Evolutionary conservation across 345 rosid species (phyloP).

Genomic region (Eucalyptus camaldulensis): DNA sequence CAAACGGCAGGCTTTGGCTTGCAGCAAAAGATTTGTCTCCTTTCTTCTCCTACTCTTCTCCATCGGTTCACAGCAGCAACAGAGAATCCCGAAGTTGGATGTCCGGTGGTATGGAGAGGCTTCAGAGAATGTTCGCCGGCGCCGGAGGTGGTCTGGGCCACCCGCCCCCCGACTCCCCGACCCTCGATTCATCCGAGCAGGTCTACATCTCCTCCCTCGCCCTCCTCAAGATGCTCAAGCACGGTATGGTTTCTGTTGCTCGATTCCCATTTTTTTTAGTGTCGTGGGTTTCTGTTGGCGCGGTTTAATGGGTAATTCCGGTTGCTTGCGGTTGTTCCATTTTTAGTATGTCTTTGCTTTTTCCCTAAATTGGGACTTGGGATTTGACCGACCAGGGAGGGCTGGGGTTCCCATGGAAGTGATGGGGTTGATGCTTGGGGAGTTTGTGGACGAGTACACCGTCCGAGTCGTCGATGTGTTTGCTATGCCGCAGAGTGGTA

Average conservation of each 20-base stretch:
- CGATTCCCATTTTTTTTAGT: no score
- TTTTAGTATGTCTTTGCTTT: neutral
- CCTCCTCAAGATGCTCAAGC: constrained; percentile 95
- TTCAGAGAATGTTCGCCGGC: constrained; percentile 84
- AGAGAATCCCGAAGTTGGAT: neutral
- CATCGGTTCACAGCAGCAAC: neutral
- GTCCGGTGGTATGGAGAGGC: constrained; percentile 57
- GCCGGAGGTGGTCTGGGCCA: constrained; percentile 83
- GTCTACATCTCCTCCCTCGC: constrained; percentile 98
- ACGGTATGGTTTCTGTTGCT: constrained; percentile 20
- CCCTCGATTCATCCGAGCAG: constrained; percentile 93
- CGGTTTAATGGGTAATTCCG: no score
- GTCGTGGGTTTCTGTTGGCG: no score
- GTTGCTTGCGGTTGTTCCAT: no score
- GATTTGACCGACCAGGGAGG: constrained; percentile 39
- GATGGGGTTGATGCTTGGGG: constrained; percentile 99
- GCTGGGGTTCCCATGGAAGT: constrained; percentile 99
- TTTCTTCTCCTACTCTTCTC: neutral
- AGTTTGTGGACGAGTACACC: constrained; percentile 97
- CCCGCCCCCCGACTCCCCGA: constrained; percentile 87
- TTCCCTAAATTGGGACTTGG: neutral
- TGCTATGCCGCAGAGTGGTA: constrained; percentile 99
- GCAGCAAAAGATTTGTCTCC: neutral
- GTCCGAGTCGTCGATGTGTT: constrained; percentile 96
- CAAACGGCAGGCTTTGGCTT: no score